These are phyloP conservation scores for Cyberlindnera japonica DNA, from an alignment of 805 yeast species.

Conservation along the genomic window DNA sequence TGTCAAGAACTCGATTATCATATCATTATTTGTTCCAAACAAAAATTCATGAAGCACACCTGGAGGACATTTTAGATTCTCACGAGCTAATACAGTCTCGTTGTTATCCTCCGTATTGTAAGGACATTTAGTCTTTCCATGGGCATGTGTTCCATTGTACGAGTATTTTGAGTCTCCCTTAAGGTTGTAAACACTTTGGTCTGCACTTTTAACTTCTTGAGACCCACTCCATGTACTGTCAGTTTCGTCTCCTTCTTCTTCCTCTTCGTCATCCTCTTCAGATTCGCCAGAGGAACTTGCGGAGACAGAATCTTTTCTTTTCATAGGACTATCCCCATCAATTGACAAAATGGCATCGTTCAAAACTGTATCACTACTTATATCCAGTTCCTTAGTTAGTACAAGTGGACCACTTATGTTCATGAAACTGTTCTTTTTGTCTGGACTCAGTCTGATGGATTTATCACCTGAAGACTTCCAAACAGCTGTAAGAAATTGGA, in stretches of 20 bases:
- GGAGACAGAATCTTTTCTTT: constrained; percentile 19
- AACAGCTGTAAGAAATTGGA: constrained; percentile 47
- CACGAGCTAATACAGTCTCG: constrained; percentile 52
- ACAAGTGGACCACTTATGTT: constrained; percentile 13
- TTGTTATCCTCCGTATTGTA: constrained; percentile 41
- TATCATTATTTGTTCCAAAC: constrained; percentile 57
- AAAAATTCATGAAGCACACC: constrained; percentile 69
- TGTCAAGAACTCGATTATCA: constrained; percentile 40
- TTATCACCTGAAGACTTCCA: constrained; percentile 22
- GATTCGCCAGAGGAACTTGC: constrained; percentile 26
- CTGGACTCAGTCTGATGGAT: not conserved
- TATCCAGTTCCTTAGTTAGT: constrained; percentile 20
- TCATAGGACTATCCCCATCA: constrained; percentile 34
- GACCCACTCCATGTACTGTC: constrained; percentile 12
- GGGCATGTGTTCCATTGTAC: constrained; percentile 64
- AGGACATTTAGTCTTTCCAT: constrained; percentile 51
- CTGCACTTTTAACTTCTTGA: constrained; percentile 11
- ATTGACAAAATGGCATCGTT: constrained; percentile 42
- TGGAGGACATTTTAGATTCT: constrained; percentile 62
- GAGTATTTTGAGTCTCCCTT: constrained; percentile 37
- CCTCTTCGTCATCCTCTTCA: constrained; percentile 29
- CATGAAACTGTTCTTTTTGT: constrained; percentile 1
- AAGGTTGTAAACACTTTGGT: constrained; percentile 32
- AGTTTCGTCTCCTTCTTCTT: constrained; percentile 24
- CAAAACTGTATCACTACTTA: constrained; percentile 24